Evolutionary conservation across 768 basidiomycete genomes (phyloP).

Genomic region (Suillus plorans): DNA sequence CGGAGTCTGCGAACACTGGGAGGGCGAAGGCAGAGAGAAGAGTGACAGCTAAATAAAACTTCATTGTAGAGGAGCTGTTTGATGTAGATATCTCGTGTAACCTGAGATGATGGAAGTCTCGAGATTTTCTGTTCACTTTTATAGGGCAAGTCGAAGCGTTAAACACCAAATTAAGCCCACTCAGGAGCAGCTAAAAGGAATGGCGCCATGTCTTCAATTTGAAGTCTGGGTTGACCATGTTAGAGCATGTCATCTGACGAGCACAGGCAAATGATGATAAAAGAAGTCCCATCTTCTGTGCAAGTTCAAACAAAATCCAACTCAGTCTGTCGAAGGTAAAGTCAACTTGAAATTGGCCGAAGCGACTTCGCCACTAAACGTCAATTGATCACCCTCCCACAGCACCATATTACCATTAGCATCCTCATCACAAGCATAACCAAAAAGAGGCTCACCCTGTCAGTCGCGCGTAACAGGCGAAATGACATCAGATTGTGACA

Average conservation of each 20-base stretch:
- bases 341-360: constrained; percentile 37
- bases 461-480: constrained; percentile 44
- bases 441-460: background rate
- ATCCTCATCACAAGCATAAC: background rate
- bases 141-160: background rate
- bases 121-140: background rate
- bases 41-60: constrained; percentile 1
- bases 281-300: background rate
- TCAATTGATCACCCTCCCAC: background rate
- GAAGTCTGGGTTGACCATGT: background rate
- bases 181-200: background rate
- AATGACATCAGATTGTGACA: constrained; percentile 41
- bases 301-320: too few species aligned
- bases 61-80: constrained; percentile 1
- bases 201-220: background rate
- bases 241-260: background rate
- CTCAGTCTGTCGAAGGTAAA: constrained; percentile 50
- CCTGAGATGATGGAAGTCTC: background rate
- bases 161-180: background rate
- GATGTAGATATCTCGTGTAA: background rate
- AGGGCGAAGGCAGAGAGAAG: constrained; percentile 8
- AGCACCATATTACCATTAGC: constrained; percentile 4
- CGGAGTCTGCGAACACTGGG: background rate
- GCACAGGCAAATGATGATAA: background rate
- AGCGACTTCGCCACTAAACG: constrained; percentile 17